Evolutionary conservation across 345 rosid genomes (phyloP).

Genomic region (Toxicodendron radicans): DNA sequence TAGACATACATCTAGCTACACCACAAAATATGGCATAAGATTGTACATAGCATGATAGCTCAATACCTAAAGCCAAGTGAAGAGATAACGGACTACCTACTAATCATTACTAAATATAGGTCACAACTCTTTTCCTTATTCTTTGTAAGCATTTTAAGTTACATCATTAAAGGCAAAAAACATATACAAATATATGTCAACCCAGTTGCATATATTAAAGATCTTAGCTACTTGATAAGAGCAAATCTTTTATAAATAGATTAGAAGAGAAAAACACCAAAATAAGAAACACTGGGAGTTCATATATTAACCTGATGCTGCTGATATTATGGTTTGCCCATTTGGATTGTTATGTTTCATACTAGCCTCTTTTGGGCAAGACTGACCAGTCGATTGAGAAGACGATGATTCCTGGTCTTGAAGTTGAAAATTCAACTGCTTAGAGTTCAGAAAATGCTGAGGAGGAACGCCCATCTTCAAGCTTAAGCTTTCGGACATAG

Average conservation of each 20-base stretch:
- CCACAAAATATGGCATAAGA: background rate
- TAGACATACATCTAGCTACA: background rate
- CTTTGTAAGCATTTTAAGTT: conserved; percentile 1
- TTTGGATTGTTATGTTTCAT: conserved; percentile 42
- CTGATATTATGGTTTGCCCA: conserved; percentile 28
- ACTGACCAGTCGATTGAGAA: conserved; percentile 69
- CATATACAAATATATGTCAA: background rate
- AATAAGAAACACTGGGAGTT: background rate
- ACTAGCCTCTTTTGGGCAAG: conserved; percentile 57
- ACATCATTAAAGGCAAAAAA: background rate
- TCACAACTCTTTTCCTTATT: background rate
- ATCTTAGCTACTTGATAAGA: background rate
- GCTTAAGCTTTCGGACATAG: conserved; percentile 43
- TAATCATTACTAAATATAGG: background rate
- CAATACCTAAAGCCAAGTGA: background rate
- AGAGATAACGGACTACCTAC: background rate
- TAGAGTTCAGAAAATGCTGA: conserved; percentile 35
- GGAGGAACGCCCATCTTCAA: conserved; percentile 48
- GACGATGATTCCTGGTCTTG: conserved; percentile 74
- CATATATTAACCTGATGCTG: conserved; percentile 32
- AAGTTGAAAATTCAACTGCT: conserved; percentile 45
- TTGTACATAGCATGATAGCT: background rate
- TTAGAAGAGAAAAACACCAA: background rate
- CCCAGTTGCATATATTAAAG: background rate
- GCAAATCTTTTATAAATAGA: background rate